These are phyloP conservation scores for Aspergillus haitiensis DNA, from an alignment of 495 filamentous ascomycete species.

Conservation along the genomic window DNA sequence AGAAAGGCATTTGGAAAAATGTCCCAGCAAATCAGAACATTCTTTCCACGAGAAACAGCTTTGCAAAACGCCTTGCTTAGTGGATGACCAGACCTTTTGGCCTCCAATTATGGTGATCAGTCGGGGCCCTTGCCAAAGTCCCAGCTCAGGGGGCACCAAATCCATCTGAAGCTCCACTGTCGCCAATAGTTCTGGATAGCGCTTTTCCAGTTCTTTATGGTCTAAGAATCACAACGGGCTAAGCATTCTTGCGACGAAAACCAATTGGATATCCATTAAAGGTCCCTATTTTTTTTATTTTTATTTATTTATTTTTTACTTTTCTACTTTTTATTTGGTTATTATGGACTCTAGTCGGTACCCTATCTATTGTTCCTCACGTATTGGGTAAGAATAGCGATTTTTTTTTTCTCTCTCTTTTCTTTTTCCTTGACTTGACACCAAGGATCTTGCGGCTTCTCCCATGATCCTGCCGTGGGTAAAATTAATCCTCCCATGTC, in stretches of 20 bases:
- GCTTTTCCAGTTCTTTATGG: constrained; percentile 12
- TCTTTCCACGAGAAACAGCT: not conserved
- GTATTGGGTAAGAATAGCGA: not conserved
- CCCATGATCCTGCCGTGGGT: not conserved
- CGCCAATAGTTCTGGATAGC: constrained; percentile 25
- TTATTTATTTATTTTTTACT: not conserved
- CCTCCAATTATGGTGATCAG: constrained; percentile 19
- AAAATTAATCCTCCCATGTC: not conserved
- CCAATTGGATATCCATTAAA: not conserved
- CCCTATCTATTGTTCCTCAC: not conserved
- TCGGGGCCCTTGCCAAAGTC: constrained; percentile 11
- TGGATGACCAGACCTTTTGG: not conserved
- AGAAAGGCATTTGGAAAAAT: not conserved
- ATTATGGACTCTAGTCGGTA: not conserved
- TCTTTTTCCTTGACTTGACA: not conserved
- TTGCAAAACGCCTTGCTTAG: not conserved
- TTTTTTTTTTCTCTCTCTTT: too few species aligned
- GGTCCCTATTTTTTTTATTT: not conserved
- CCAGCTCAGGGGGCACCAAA: constrained; percentile 3
- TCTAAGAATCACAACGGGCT: constrained; percentile 10
- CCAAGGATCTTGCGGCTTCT: not conserved
- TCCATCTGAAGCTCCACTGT: constrained; percentile 20
- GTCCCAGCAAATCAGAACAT: not conserved
- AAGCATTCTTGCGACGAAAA: constrained; percentile 25
- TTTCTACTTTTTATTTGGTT: not conserved